Evolutionary conservation across 495 filamentous ascomycete species (phyloP).

Genomic region (Mytilinidion resinicola): DNA sequence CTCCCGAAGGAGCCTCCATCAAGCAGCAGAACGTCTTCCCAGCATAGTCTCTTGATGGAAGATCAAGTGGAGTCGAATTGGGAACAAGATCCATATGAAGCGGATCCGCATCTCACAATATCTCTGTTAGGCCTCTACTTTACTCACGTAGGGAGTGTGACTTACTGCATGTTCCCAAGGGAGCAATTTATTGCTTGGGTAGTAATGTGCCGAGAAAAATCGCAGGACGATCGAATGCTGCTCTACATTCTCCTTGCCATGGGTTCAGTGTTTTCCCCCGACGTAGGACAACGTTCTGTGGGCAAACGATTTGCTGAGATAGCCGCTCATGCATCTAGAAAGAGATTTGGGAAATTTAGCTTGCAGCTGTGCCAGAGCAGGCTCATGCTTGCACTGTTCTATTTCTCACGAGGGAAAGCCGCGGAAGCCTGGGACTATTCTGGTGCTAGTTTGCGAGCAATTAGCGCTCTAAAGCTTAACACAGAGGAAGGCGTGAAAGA

Average conservation of each 20-base stretch:
- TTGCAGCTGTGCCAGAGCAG: constrained; percentile 58
- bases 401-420: constrained; percentile 50
- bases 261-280: constrained; percentile 52
- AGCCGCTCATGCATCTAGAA: constrained; percentile 52
- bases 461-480: constrained; percentile 53
- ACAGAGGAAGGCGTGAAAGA: constrained; percentile 51
- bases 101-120: constrained; percentile 37
- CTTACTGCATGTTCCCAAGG: constrained; percentile 53
- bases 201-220: constrained; percentile 47
- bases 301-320: constrained; percentile 50
- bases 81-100: constrained; percentile 57
- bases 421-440: constrained; percentile 55
- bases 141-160: constrained; percentile 45
- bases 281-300: constrained; percentile 42
- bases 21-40: no score
- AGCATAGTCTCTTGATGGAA: not conserved
- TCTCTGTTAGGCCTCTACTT: constrained; percentile 54
- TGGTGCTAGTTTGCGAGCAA: constrained; percentile 53
- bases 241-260: constrained; percentile 59
- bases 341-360: constrained; percentile 44
- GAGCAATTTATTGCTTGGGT: constrained; percentile 49
- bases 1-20: no score
- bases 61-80: constrained; percentile 45
- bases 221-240: constrained; percentile 61
- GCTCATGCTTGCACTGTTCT: constrained; percentile 58